Evolutionary conservation across 495 filamentous ascomycete genomes (phyloP).

Genomic region (Penicillium lividum): DNA sequence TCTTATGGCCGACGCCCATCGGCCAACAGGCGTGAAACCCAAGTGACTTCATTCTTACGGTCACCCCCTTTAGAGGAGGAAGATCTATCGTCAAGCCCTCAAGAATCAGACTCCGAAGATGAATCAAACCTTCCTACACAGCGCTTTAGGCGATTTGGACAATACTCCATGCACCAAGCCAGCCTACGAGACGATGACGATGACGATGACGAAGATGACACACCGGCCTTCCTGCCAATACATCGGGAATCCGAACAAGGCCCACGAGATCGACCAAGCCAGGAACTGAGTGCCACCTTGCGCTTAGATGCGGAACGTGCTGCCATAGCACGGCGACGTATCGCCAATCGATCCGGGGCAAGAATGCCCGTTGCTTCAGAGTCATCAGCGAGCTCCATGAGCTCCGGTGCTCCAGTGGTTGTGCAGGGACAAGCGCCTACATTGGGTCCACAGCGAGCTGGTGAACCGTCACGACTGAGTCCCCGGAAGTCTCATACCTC

Average conservation of each 20-base stretch:
- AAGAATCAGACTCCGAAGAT: conserved; percentile 58
- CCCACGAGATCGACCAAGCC: conserved; percentile 29
- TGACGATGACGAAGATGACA: conserved; percentile 53
- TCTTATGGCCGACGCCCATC: conserved; percentile 33
- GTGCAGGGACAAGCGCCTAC: conserved; percentile 25
- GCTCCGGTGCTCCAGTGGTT: conserved; percentile 38
- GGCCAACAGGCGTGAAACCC: conserved; percentile 30
- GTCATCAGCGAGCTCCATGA: conserved; percentile 62
- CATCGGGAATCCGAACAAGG: conserved; percentile 27
- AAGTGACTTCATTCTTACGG: conserved; percentile 25
- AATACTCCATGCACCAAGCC: conserved; percentile 39
- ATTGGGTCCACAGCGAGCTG: conserved; percentile 56
- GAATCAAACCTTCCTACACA: conserved; percentile 31
- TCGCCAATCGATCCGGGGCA: conserved; percentile 25
- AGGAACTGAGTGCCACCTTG: conserved; percentile 65
- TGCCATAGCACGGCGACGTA: conserved; percentile 38
- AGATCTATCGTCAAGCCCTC: conserved; percentile 42
- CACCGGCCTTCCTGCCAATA: conserved; percentile 76
- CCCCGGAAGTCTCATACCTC: conserved; percentile 52
- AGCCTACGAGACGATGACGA: conserved; percentile 42
- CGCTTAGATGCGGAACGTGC: conserved; percentile 48
- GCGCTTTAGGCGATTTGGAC: conserved; percentile 40
- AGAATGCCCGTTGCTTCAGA: conserved; percentile 55
- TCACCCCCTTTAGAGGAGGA: conserved; percentile 42
- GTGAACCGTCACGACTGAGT: conserved; percentile 58